phyloP scores from a whole-genome alignment of 2,329 filamentous ascomycete genomes.

The Talaromyces amestolkiae region DNA sequence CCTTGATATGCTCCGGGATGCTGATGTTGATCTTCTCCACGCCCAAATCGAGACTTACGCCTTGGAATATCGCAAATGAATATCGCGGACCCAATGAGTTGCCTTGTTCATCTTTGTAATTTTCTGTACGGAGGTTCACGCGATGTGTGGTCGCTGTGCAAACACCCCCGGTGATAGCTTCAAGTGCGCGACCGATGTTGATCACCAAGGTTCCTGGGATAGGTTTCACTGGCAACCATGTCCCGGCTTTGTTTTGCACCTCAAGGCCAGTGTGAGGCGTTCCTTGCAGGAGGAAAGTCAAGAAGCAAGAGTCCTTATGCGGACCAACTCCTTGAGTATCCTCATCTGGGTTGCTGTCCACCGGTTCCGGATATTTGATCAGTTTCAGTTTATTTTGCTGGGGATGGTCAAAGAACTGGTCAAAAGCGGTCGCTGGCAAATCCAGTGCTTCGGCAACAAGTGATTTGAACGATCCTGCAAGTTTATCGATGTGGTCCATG shows the following conservation, averaged over 20 bases:
- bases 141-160: constrained; percentile 39
- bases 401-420: constrained; percentile 34
- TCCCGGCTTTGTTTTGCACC: constrained; percentile 48
- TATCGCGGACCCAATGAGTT: constrained; percentile 32
- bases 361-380: constrained; percentile 41
- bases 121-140: constrained; percentile 29
- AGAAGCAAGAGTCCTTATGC: constrained; percentile 52
- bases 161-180: constrained; percentile 36
- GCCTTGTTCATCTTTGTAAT: constrained; percentile 29
- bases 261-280: constrained; percentile 46
- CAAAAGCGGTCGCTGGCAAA: constrained; percentile 29
- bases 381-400: constrained; percentile 38
- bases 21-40: constrained; percentile 30
- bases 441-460: constrained; percentile 37
- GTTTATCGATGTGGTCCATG: constrained; percentile 26
- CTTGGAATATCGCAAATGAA: constrained; percentile 38
- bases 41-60: constrained; percentile 35
- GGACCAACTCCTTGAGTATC: constrained; percentile 43
- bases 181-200: constrained; percentile 46
- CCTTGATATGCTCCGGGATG: constrained; percentile 32
- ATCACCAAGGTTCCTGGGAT: constrained; percentile 48
- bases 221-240: constrained; percentile 48
- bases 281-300: constrained; percentile 51
- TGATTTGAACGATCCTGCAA: constrained; percentile 29
- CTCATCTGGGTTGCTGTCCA: constrained; percentile 22